Conservation (phyloP, 495 filamentous ascomycete species). For the Lasiosphaeriaceae sp. region DNA sequence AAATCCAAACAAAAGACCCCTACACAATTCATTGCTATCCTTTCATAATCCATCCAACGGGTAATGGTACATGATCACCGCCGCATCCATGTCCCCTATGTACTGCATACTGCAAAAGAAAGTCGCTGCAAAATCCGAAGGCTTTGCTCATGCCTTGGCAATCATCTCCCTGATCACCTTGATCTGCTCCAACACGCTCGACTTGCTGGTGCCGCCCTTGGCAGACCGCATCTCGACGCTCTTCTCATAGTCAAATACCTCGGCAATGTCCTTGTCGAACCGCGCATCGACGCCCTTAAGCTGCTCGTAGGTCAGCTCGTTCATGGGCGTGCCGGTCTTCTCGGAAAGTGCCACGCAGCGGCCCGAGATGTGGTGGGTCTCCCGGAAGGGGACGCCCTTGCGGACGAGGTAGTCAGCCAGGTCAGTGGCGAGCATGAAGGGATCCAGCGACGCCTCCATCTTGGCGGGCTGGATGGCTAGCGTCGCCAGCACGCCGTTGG, state of each 20-base stretch:
- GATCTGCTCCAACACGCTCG: slow-evolving; percentile 75
- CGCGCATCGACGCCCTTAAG: slow-evolving; percentile 69
- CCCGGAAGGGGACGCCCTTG: slow-evolving; percentile 78
- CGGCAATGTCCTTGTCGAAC: slow-evolving; percentile 70
- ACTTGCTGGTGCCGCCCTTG: slow-evolving; percentile 76
- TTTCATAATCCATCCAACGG: background rate
- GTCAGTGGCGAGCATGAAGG: slow-evolving; percentile 71
- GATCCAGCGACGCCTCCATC: slow-evolving; percentile 73
- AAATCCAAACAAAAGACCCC: background rate
- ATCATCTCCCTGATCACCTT: slow-evolving; percentile 56
- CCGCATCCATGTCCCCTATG: no score
- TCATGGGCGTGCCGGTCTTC: slow-evolving; percentile 66
- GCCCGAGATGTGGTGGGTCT: slow-evolving; percentile 89
- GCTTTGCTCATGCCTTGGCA: background rate
- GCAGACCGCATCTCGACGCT: slow-evolving; percentile 81
- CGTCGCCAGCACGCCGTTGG: slow-evolving; percentile 74
- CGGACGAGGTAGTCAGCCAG: slow-evolving; percentile 88
- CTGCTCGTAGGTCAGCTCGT: slow-evolving; percentile 63
- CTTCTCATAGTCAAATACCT: slow-evolving; percentile 78
- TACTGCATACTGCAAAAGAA: no score
- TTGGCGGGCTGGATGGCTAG: slow-evolving; percentile 66
- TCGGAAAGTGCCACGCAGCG: slow-evolving; percentile 67
- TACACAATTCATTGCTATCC: background rate
- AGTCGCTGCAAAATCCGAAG: no score
- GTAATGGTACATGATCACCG: no score